phyloP scores from a whole-genome alignment of 1,139 yeast genomes.

The Sugiyamaella grinbergsii region DNA sequence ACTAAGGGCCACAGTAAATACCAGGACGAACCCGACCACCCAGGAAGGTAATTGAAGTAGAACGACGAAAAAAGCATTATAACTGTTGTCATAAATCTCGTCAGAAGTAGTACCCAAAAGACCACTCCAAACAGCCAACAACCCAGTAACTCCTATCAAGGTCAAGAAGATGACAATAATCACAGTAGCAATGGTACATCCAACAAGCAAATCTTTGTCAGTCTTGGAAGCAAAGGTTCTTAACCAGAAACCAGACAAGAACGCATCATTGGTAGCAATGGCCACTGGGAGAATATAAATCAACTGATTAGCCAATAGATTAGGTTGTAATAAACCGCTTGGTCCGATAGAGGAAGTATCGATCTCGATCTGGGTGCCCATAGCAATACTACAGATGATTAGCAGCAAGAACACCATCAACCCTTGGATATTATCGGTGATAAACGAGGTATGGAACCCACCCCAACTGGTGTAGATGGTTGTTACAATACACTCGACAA shows the following conservation, averaged over 20 bases:
- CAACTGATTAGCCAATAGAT: constrained; percentile 84
- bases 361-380: constrained; percentile 75
- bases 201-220: constrained; percentile 72
- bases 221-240: constrained; percentile 87
- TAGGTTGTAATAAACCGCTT: constrained; percentile 64
- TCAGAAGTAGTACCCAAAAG: constrained; percentile 54
- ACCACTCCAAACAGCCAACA: constrained; percentile 90
- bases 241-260: constrained; percentile 91
- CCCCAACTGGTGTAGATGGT: constrained; percentile 86
- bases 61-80: constrained; percentile 63
- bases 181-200: constrained; percentile 72
- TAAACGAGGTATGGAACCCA: constrained; percentile 85
- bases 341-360: constrained; percentile 64
- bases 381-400: constrained; percentile 73
- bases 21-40: constrained; percentile 81
- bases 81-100: constrained; percentile 61
- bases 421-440: constrained; percentile 90
- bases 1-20: constrained; percentile 70
- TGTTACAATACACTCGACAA: constrained; percentile 85
- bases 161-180: constrained; percentile 65
- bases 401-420: constrained; percentile 64
- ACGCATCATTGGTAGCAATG: constrained; percentile 84
- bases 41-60: constrained; percentile 78
- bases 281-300: constrained; percentile 83
- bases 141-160: constrained; percentile 79